Conservation (phyloP, 1,284 basidiomycete species). For the Ceratorhiza oryzae-sativae region DNA sequence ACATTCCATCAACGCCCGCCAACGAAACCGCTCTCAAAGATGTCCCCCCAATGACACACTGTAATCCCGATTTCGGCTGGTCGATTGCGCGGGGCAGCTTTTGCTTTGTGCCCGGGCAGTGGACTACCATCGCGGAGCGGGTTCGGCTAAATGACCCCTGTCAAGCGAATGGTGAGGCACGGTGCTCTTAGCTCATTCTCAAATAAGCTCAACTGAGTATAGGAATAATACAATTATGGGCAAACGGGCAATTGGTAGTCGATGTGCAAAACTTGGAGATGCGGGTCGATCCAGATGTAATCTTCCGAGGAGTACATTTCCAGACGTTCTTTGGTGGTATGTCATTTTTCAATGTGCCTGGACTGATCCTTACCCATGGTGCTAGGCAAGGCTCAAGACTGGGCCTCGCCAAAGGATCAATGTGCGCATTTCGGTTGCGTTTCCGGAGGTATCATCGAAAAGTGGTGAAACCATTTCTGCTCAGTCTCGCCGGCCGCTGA, state of each 20-base stretch:
- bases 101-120: slow-evolving; percentile 56
- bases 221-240: slow-evolving; percentile 66
- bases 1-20: slow-evolving; percentile 57
- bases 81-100: slow-evolving; percentile 67
- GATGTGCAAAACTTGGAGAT: slow-evolving; percentile 55
- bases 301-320: slow-evolving; percentile 67
- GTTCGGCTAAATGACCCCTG: slow-evolving; percentile 67
- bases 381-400: slow-evolving; percentile 61
- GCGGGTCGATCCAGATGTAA: slow-evolving; percentile 53
- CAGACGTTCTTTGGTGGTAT: slow-evolving; percentile 78
- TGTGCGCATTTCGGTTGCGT: slow-evolving; percentile 70
- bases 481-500: too few relatives aligned
- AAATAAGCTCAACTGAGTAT: neutral
- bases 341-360: slow-evolving; percentile 38
- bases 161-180: slow-evolving; percentile 46
- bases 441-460: slow-evolving; percentile 49
- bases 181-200: neutral
- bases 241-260: slow-evolving; percentile 62
- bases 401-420: slow-evolving; percentile 71
- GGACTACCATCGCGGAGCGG: slow-evolving; percentile 67
- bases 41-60: slow-evolving; percentile 60
- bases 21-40: slow-evolving; percentile 56
- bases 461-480: slow-evolving; percentile 43
- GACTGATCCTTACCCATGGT: neutral
- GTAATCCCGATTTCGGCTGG: slow-evolving; percentile 65